Conservation (phyloP, 75 land plant species). For the Isoetes taiwanensis region DNA sequence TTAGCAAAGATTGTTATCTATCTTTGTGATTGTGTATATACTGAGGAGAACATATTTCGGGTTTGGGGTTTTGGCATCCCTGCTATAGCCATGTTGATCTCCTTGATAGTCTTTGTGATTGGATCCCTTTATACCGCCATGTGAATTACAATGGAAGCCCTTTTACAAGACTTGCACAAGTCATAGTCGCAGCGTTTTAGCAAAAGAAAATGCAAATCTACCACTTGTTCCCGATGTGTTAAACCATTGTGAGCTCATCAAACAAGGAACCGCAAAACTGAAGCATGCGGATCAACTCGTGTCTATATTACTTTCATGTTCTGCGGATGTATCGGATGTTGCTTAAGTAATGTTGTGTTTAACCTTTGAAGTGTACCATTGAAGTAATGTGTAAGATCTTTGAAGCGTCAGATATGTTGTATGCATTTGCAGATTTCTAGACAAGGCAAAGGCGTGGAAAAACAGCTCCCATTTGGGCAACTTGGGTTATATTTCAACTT, state of each 20-base stretch:
- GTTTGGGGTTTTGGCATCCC: slow-evolving; percentile 3
- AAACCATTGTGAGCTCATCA: background rate
- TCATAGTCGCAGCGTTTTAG: background rate
- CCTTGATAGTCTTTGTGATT: background rate
- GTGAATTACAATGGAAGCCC: background rate
- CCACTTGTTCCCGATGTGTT: background rate
- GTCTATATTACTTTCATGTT: too few species aligned
- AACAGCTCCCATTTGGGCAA: background rate
- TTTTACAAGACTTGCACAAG: background rate
- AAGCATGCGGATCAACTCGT: background rate
- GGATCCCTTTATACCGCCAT: slow-evolving; percentile 1
- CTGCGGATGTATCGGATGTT: too few species aligned
- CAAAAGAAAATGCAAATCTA: background rate
- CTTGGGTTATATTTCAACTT: background rate
- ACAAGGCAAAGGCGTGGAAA: background rate
- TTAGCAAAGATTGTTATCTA: background rate
- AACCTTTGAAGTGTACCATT: too few species aligned
- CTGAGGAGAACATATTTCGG: background rate
- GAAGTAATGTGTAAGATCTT: too few species aligned
- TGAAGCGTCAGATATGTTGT: too few species aligned
- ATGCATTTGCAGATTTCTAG: background rate
- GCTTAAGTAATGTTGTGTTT: too few species aligned
- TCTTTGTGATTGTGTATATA: background rate
- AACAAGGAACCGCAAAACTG: background rate
- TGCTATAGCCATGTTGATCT: background rate